Base-by-base conservation (phyloP, 2,329 filamentous ascomycete genomes). In the Pseudogymnoascus sp. region DNA sequence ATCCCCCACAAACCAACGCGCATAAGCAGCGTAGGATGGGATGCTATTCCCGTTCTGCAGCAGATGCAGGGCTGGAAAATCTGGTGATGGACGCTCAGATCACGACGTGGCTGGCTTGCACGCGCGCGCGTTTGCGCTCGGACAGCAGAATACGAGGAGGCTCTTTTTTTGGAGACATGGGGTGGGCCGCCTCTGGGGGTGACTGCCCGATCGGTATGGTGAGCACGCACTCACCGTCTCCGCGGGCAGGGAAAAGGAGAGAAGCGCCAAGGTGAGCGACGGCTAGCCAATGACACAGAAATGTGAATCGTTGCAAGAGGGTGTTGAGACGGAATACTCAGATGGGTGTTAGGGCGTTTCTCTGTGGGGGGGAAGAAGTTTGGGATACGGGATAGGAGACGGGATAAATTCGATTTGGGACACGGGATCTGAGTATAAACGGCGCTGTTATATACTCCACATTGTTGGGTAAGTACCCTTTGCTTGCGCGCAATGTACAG, bases 1-100 rank as follows among this genome's bases (percentile, higher is more conserved):
- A 56, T 56, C 50, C 50, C 50, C 50, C n/a, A 53, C 46, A 53
- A 53, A 33, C 46, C 46, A 53, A 19, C 46, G 29, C 26, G 46
- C 26, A 19, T 53, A 53, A 53, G n/a, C 46, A 53, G 46, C 26
- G 46, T 19, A 31, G 46, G 26, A 33, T 19, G n/a, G 46, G 26
- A 53, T 31, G 26, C 9, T 53, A 53, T 53, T 53, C 46, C 1
- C 46, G 26, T 53, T 53, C 46, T 53, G n/a, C 9, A 31, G 46
- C 10, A 19, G n/a, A 53, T 53, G 4, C 26, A 53, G 5, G 15
- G n/a, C 4, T 29, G 23, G n/a, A 7, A 31, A 53, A 53, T 31
- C 9, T 10, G 15, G 4, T 53, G 46, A 53, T 31, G 46, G 26
- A 9, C 46, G 46, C 46, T 53, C 26, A 53, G 46, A 53, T 53